A percentile compares a stretch with the other conserved stretches of the same genome.
Evolutionary conservation across 352 stramenopile species (phyloP).

Genomic region (Phytophthora macrochlamydospora): DNA sequence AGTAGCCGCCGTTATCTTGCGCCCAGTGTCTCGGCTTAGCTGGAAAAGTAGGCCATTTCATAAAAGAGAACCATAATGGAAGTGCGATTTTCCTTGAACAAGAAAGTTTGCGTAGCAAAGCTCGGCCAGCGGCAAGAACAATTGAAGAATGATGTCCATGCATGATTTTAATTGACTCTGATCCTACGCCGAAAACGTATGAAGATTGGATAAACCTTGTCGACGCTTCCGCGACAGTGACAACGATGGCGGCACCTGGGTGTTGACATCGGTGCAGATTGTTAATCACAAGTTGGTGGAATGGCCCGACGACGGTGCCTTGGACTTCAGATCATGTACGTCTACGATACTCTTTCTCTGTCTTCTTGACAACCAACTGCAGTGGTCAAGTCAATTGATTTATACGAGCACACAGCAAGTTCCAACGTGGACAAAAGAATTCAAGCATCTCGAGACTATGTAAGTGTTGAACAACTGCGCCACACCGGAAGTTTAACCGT

Average conservation of each 20-base stretch:
- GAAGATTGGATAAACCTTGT: not conserved
- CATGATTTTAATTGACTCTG: conserved; percentile 7
- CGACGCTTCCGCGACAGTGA: conserved; percentile 7
- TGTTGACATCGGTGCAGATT: conserved; percentile 12
- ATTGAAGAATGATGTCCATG: conserved; percentile 11
- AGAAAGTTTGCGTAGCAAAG: too few species aligned
- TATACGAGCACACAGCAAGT: conserved; percentile 14
- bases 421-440: conserved; percentile 4
- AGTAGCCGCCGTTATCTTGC: too few species aligned
- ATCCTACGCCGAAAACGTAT: conserved; percentile 8
- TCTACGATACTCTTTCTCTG: not conserved
- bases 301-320: conserved; percentile 7
- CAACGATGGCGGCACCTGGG: conserved; percentile 15
- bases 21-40: too few species aligned
- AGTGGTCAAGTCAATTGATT: not conserved
- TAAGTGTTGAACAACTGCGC: conserved; percentile 4
- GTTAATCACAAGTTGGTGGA: conserved; percentile 12
- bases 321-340: conserved; percentile 9
- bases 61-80: too few species aligned
- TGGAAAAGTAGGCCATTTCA: too few species aligned
- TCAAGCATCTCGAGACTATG: conserved; percentile 21
- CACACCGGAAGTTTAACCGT: not conserved
- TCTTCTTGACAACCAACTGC: not conserved
- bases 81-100: too few species aligned
- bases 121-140: too few species aligned